Base-by-base conservation (phyloP, 257 asterid species). In the Gynochthodes officinalis region DNA sequence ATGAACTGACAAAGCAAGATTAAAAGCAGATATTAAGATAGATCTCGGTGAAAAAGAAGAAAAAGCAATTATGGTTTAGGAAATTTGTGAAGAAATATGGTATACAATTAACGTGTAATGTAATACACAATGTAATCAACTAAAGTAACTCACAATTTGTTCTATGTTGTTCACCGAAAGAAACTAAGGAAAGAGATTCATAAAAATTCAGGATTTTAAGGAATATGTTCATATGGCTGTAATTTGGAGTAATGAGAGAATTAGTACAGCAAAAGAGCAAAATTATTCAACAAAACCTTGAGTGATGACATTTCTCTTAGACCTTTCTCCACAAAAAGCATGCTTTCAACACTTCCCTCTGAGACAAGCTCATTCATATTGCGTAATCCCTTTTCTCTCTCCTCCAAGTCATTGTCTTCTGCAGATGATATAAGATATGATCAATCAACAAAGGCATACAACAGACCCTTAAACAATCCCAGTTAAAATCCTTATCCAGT, bases 291-390 rank as follows among this genome's bases (percentile, higher is more conserved):
- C 49, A 52, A 43, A 77, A 93, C 97, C 99, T 94, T 94, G 46
- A 94, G 95, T 40, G 84, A 83, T 50, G 84, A 79, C 76, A 91
- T 73, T 84, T 94, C 98, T 74, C 87, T 78, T 28, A 94, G 95
- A 80, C 93, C 98, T 77, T 87, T 89, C 81, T 94, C 99, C 72
- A 88, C 99, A 74, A 90, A 75, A 79, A 94, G 90, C 96, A 90
- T 88, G 87, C 93, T 91, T 84, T 94, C 99, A 30, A 94, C 86
- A 66, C 80, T 81, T 64, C 83, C 88, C 61, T 83, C 94, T 66
- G 81, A 81, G 32, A 82, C 75, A 54, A 85, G 75, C 70, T 83
- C 88, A 73, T 78, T 75, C 72, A 43, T 65, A 64, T 71, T 76
- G 19, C 30, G 72, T 23, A 76, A 37, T 75, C 80, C 78, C 35